Evolutionary conservation across 169 alveolate species (phyloP).

Genomic region (Cryptosporidium parvum): DNA sequence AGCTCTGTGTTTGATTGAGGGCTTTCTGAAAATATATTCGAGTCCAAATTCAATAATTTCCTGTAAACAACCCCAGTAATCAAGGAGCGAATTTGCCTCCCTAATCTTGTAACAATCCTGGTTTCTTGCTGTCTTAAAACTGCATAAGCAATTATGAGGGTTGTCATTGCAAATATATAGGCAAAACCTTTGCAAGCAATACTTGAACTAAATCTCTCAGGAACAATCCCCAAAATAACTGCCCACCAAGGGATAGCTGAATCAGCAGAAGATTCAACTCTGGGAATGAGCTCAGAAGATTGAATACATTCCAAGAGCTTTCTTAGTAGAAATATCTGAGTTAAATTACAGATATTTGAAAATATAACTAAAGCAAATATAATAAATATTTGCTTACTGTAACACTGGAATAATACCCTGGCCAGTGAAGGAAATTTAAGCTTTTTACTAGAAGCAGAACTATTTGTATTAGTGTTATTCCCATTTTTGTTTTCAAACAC

Average conservation of each 20-base stretch:
- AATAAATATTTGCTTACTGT: slow-evolving; percentile 17
- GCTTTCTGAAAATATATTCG: slow-evolving; percentile 34
- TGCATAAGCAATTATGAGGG: slow-evolving; percentile 3
- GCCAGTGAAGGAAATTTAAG: slow-evolving; percentile 15
- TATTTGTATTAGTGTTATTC: background rate
- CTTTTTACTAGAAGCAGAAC: background rate
- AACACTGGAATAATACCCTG: slow-evolving; percentile 31
- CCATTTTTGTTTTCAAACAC: background rate
- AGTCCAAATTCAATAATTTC: slow-evolving; percentile 28
- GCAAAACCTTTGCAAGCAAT: slow-evolving; percentile 26
- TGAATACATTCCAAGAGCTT: slow-evolving; percentile 13
- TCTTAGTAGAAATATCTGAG: slow-evolving; percentile 25
- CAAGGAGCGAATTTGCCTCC: slow-evolving; percentile 39
- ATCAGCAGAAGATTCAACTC: background rate
- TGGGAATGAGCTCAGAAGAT: background rate
- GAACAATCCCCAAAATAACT: slow-evolving; percentile 27
- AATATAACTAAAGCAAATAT: slow-evolving; percentile 10
- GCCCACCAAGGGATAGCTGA: slow-evolving; percentile 28
- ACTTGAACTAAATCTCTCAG: slow-evolving; percentile 17
- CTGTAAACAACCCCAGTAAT: slow-evolving; percentile 53
- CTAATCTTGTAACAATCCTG: slow-evolving; percentile 35
- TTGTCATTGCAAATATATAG: slow-evolving; percentile 24
- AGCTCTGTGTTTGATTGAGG: slow-evolving; percentile 1
- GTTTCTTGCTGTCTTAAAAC: slow-evolving; percentile 62
- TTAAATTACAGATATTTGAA: slow-evolving; percentile 15